A percentile compares a stretch with the other conserved stretches of the same genome.
phyloP scores from a whole-genome alignment of 2,329 filamentous ascomycete genomes.

The Colletotrichum truncatum region DNA sequence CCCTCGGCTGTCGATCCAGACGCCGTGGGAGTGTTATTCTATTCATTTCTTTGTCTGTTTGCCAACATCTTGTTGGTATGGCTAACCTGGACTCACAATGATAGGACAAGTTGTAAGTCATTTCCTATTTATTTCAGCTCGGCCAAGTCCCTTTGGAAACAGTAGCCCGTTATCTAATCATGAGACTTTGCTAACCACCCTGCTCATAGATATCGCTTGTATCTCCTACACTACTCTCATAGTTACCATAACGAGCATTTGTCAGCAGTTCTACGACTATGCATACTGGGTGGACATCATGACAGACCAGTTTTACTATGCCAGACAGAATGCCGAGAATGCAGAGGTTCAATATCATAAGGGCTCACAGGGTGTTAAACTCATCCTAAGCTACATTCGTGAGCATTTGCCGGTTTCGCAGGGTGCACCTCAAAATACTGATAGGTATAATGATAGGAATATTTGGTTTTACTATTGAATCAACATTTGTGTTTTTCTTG shows the following conservation, averaged over 20 bases:
- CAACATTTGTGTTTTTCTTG: slow-evolving; percentile 28
- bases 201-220: slow-evolving; percentile 19
- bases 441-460: not conserved
- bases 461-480: slow-evolving; percentile 20
- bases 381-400: slow-evolving; percentile 22
- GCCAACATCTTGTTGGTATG: slow-evolving; percentile 21
- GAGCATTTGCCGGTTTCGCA: not conserved
- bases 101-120: slow-evolving; percentile 24
- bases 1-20: slow-evolving; percentile 22
- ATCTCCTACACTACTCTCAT: slow-evolving; percentile 20
- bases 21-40: slow-evolving; percentile 15
- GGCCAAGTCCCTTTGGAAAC: no score
- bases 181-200: no score
- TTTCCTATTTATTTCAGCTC: not conserved
- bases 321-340: slow-evolving; percentile 17
- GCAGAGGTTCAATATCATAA: slow-evolving; percentile 22
- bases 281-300: slow-evolving; percentile 16
- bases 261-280: slow-evolving; percentile 25
- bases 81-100: slow-evolving; percentile 27
- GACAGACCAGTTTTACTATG: slow-evolving; percentile 24
- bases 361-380: slow-evolving; percentile 21
- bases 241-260: slow-evolving; percentile 15
- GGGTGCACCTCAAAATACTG: not conserved
- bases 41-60: slow-evolving; percentile 22
- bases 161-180: no score